Conservation (phyloP, 176 grass and related monocot genomes). For the Phoenix roebelenii region DNA sequence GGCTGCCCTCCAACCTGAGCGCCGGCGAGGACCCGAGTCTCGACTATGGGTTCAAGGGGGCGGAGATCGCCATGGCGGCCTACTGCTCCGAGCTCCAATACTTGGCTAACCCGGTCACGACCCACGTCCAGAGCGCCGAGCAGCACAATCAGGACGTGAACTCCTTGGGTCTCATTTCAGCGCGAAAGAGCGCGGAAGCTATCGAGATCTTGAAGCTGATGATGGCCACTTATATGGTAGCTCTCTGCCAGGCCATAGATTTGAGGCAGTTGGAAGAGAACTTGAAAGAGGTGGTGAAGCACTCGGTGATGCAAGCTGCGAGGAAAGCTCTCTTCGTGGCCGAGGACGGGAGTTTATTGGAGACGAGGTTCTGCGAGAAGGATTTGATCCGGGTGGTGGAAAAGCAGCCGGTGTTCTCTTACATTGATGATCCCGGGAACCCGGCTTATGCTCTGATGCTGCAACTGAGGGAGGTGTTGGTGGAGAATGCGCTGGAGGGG, state of each 20-base stretch:
- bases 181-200: slow-evolving; percentile 21
- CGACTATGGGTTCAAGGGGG: slow-evolving; percentile 16
- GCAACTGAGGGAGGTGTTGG: slow-evolving; percentile 14
- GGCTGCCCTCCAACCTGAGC: slow-evolving; percentile 12
- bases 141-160: slow-evolving; percentile 29
- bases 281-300: slow-evolving; percentile 12
- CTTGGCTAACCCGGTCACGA: slow-evolving; percentile 20
- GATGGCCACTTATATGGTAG: slow-evolving; percentile 21
- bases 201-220: slow-evolving; percentile 19
- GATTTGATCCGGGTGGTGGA: slow-evolving; percentile 14
- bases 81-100: slow-evolving; percentile 26
- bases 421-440: slow-evolving; percentile 19
- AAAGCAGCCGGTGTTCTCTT: slow-evolving; percentile 14
- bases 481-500: slow-evolving; percentile 13
- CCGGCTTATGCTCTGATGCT: slow-evolving; percentile 10
- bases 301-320: not conserved
- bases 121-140: slow-evolving; percentile 26
- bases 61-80: slow-evolving; percentile 25
- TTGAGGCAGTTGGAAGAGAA: slow-evolving; percentile 8
- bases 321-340: slow-evolving; percentile 5
- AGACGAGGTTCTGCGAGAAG: slow-evolving; percentile 21
- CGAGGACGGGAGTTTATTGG: slow-evolving; percentile 1
- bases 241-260: slow-evolving; percentile 19
- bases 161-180: slow-evolving; percentile 18
- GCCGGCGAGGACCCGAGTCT: slow-evolving; percentile 13